These are phyloP conservation scores for Sporothrix variecibatus DNA, from an alignment of 2,329 filamentous ascomycete species.

Conservation along the genomic window DNA sequence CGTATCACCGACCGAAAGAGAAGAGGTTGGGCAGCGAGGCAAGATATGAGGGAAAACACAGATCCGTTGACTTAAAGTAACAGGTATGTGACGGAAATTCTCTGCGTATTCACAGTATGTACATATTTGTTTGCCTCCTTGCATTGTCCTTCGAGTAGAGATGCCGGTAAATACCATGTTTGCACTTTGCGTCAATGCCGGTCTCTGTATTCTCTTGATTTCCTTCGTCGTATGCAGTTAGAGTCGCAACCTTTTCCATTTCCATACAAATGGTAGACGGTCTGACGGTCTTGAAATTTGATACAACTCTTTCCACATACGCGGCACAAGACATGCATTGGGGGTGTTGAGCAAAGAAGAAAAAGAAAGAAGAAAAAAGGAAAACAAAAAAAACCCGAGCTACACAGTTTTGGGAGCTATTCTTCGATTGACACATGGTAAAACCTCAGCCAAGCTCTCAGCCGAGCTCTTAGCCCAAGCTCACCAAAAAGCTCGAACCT, in stretches of 20 bases:
- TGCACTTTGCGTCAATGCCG: background rate
- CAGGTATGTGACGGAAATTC: constrained; percentile 1
- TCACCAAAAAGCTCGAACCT: background rate
- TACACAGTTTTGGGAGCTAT: background rate
- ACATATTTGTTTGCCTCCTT: background rate
- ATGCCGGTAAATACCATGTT: background rate
- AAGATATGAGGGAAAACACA: background rate
- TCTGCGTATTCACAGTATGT: no score
- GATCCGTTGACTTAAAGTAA: background rate
- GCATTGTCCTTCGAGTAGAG: background rate
- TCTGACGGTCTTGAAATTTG: background rate
- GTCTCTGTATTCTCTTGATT: background rate
- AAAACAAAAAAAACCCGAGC: background rate
- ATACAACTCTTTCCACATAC: background rate
- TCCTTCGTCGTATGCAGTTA: background rate
- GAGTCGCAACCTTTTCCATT: background rate
- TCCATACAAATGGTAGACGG: background rate
- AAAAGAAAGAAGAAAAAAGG: background rate
- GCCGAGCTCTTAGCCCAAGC: no score
- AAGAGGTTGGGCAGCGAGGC: background rate
- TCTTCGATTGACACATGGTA: background rate
- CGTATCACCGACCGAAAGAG: background rate
- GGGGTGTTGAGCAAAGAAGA: background rate
- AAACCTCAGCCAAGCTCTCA: background rate
- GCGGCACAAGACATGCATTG: background rate